These are phyloP conservation scores for Achlya hypogyna DNA, from an alignment of 352 stramenopile species.

Conservation along the genomic window DNA sequence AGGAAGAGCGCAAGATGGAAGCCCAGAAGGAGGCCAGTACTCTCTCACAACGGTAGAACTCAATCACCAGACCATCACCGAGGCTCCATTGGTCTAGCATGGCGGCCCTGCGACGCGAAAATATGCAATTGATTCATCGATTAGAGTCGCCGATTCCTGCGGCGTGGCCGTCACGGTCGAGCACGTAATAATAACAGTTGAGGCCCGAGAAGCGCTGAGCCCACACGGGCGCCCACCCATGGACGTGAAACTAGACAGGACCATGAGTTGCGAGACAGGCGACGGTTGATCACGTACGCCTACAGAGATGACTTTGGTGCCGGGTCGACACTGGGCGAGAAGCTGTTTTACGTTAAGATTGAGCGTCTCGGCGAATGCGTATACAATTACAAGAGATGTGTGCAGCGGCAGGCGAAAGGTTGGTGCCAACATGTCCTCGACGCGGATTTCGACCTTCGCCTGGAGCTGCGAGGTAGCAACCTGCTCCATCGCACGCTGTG, in stretches of 20 bases:
- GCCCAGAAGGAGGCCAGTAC: background rate
- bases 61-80: no score
- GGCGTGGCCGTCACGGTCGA: constrained; percentile 20
- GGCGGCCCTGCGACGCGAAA: constrained; percentile 10
- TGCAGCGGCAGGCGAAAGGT: constrained; percentile 29
- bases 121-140: constrained; percentile 12
- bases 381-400: constrained; percentile 68
- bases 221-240: constrained; percentile 52
- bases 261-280: background rate
- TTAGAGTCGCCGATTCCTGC: constrained; percentile 12
- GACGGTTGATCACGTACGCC: constrained; percentile 35
- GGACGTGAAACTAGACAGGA: constrained; percentile 56
- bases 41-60: constrained; percentile 1
- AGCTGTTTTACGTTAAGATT: constrained; percentile 46
- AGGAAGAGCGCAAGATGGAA: constrained; percentile 10
- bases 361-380: constrained; percentile 75
- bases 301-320: constrained; percentile 61
- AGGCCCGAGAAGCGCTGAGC: constrained; percentile 39
- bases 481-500: constrained; percentile 26
- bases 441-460: constrained; percentile 35
- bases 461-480: constrained; percentile 26
- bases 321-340: constrained; percentile 26
- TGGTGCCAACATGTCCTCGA: constrained; percentile 46
- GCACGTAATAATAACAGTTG: constrained; percentile 70
- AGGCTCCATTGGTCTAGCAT: constrained; percentile 11